phyloP scores from a whole-genome alignment of 495 filamentous ascomycete species.

The Glarea lozoyensis region DNA sequence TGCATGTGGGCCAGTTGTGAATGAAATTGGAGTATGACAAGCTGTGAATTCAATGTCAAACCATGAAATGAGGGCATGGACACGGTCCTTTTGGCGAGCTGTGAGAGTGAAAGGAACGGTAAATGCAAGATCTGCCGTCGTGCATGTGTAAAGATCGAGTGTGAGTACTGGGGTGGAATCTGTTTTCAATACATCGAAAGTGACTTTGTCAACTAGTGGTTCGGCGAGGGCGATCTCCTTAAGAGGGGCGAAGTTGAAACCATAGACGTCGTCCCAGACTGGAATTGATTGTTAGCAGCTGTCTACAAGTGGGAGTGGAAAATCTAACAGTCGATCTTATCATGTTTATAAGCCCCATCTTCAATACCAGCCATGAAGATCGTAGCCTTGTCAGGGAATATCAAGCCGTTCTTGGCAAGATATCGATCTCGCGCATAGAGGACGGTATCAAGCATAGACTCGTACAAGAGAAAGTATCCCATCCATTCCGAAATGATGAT shows the following conservation, averaged over 20 bases:
- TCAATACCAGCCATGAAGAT: slow-evolving; percentile 79
- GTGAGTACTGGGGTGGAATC: slow-evolving; percentile 58
- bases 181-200: slow-evolving; percentile 67
- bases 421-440: slow-evolving; percentile 81
- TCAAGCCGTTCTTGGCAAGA: slow-evolving; percentile 66
- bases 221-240: slow-evolving; percentile 63
- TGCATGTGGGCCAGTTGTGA: slow-evolving; percentile 81
- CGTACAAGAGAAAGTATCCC: slow-evolving; percentile 90
- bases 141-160: slow-evolving; percentile 65
- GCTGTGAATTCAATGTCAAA: slow-evolving; percentile 98
- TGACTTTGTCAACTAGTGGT: slow-evolving; percentile 63
- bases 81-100: slow-evolving; percentile 73
- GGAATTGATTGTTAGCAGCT: slow-evolving; percentile 8
- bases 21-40: slow-evolving; percentile 78
- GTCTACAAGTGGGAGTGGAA: background rate
- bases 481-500: slow-evolving; percentile 98
- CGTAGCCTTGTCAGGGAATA: slow-evolving; percentile 85
- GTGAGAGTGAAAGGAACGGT: slow-evolving; percentile 54
- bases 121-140: slow-evolving; percentile 56
- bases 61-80: slow-evolving; percentile 94
- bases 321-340: slow-evolving; percentile 55
- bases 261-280: slow-evolving; percentile 81
- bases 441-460: slow-evolving; percentile 93
- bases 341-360: slow-evolving; percentile 74
- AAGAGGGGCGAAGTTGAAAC: slow-evolving; percentile 66